A percentile compares a stretch with the other conserved stretches of the same genome.
These are phyloP conservation scores for Scutellaria galericulata DNA, from an alignment of 257 asterid genomes.

Conservation along the genomic window DNA sequence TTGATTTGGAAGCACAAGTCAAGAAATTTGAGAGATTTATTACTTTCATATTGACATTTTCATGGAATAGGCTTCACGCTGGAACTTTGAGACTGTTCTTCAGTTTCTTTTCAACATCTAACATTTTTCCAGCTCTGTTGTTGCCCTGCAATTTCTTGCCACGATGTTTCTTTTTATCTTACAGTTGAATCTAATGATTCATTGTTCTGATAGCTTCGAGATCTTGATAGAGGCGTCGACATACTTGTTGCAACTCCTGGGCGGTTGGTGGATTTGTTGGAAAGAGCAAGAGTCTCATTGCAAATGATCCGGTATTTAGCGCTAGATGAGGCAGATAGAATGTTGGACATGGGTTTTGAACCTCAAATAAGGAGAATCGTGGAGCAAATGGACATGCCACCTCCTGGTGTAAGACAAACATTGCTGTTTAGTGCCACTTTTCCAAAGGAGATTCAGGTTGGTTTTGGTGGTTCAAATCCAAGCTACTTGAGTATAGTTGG, in stretches of 20 bases:
- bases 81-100: constrained; percentile 1
- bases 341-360: constrained; percentile 90
- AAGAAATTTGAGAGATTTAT: background rate
- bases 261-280: constrained; percentile 77
- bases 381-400: no score
- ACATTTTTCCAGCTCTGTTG: background rate
- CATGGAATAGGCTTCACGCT: background rate
- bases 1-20: background rate
- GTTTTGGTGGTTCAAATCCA: no score
- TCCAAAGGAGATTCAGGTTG: no score
- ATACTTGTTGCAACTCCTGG: constrained; percentile 89
- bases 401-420: no score
- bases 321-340: constrained; percentile 78
- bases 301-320: constrained; percentile 70
- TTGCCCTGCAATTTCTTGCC: background rate
- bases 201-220: constrained; percentile 60
- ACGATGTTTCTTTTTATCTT: background rate
- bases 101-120: background rate
- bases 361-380: constrained; percentile 46
- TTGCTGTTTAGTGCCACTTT: no score
- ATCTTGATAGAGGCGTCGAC: constrained; percentile 79
- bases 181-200: constrained; percentile 9
- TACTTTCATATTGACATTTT: background rate
- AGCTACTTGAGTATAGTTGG: no score
- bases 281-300: constrained; percentile 77